These are phyloP conservation scores for Salvia rosmarinus DNA, from an alignment of 257 asterid genomes.

Conservation along the genomic window DNA sequence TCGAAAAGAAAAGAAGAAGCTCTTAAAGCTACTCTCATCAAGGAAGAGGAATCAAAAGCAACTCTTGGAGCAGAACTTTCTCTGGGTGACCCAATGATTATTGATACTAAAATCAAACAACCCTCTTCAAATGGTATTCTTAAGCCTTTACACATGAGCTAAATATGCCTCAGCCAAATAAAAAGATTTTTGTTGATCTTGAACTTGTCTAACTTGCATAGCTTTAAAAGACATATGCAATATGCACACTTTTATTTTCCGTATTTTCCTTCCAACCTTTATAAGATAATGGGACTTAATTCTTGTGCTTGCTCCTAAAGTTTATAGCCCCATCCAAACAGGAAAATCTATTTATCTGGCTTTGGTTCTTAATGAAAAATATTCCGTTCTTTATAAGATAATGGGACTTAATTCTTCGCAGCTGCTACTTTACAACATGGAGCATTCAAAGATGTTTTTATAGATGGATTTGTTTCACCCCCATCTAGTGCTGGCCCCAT, in stretches of 20 bases:
- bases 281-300: slow-evolving; percentile 10
- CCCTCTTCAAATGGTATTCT: slow-evolving; percentile 62
- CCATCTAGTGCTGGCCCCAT: slow-evolving; percentile 80
- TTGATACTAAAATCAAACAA: slow-evolving; percentile 59
- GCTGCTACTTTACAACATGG: slow-evolving; percentile 63
- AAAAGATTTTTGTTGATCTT: background rate
- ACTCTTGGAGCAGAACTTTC: slow-evolving; percentile 55
- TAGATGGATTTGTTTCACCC: slow-evolving; percentile 87
- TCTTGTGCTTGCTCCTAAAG: slow-evolving; percentile 32
- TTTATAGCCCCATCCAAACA: background rate
- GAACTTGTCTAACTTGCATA: slow-evolving; percentile 26
- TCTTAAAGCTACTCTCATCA: slow-evolving; percentile 74
- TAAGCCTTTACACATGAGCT: slow-evolving; percentile 16
- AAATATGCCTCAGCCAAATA: background rate
- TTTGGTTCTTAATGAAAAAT: slow-evolving; percentile 13
- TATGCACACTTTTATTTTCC: background rate
- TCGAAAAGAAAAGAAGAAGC: slow-evolving; percentile 85
- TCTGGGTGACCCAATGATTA: slow-evolving; percentile 71
- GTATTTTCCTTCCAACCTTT: slow-evolving; percentile 16
- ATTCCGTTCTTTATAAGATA: no score
- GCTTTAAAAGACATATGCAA: background rate
- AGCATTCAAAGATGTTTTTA: slow-evolving; percentile 77
- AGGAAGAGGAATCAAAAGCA: slow-evolving; percentile 91
- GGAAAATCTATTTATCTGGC: slow-evolving; percentile 5
- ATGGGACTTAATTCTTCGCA: no score